Conservation (phyloP, 2,329 filamentous ascomycete genomes). For the Myotisia sp. region DNA sequence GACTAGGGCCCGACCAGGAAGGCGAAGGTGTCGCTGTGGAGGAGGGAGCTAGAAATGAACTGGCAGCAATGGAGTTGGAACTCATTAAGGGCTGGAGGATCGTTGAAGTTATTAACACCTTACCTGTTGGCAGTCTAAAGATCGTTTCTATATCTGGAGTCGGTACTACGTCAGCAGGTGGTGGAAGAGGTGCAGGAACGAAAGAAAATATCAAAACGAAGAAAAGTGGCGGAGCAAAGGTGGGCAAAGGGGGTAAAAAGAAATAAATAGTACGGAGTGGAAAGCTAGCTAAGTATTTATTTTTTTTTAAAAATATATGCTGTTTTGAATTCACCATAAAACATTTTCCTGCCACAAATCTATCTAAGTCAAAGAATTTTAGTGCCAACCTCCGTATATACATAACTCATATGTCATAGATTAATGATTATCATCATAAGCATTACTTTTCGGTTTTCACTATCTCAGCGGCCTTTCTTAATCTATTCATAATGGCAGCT, state of each 20-base stretch:
- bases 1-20: constrained; percentile 29
- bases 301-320: no score
- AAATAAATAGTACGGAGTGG: background rate
- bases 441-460: no score
- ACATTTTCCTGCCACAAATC: no score
- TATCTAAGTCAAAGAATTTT: no score
- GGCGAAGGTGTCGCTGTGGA: constrained; percentile 6
- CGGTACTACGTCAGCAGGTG: constrained; percentile 20
- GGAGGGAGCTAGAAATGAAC: constrained; percentile 19
- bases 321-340: no score
- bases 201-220: constrained; percentile 15
- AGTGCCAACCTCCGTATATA: no score
- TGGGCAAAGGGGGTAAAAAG: constrained; percentile 22
- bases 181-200: constrained; percentile 14
- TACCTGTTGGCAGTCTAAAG: constrained; percentile 25
- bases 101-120: constrained; percentile 31
- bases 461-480: constrained; percentile 64
- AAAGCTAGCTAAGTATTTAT: no score
- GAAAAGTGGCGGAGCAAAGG: constrained; percentile 19
- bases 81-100: constrained; percentile 67
- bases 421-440: background rate
- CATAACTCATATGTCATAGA: no score
- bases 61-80: constrained; percentile 79
- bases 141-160: constrained; percentile 26
- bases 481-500: constrained; percentile 71